Percentiles rank a stretch among this genome's conserved stretches.
phyloP scores from a whole-genome alignment of 345 rosid species.

The Moricandia arvensis region DNA sequence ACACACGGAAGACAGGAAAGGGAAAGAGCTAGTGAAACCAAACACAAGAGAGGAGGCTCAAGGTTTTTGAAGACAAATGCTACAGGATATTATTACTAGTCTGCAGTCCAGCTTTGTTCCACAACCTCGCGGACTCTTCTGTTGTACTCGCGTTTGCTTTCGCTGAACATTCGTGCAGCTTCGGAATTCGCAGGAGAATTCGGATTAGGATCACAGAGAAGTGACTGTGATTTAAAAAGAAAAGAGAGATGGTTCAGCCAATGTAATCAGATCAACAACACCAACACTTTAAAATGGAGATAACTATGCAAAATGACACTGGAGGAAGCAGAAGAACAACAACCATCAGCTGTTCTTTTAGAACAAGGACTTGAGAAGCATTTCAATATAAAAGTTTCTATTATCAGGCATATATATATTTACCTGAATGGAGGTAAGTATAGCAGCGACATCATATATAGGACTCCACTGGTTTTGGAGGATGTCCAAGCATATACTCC shows the following conservation, averaged over 20 bases:
- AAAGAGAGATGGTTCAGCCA: not conserved
- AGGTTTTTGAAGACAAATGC: conserved; percentile 15
- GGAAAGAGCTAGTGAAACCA: conserved; percentile 1
- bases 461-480: conserved; percentile 92
- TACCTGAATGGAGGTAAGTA: conserved; percentile 85
- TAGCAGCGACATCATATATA: conserved; percentile 81
- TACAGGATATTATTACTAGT: conserved; percentile 38
- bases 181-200: conserved; percentile 98
- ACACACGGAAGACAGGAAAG: conserved; percentile 16
- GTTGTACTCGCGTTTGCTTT: conserved; percentile 91
- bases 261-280: not conserved
- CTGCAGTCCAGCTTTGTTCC: conserved; percentile 95
- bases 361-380: conserved; percentile 7
- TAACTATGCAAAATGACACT: not conserved
- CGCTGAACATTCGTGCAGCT: conserved; percentile 96
- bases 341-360: not conserved
- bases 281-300: not conserved
- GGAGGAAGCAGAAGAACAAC: conserved; percentile 9
- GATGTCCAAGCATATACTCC: conserved; percentile 82
- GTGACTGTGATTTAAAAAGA: conserved; percentile 48
- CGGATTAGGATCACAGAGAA: conserved; percentile 97
- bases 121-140: conserved; percentile 83
- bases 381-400: not conserved
- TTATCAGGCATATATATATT: not conserved
- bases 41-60: conserved; percentile 14